Conservation (phyloP, 108 stramenopile species). For the Skeletonema potamos region DNA sequence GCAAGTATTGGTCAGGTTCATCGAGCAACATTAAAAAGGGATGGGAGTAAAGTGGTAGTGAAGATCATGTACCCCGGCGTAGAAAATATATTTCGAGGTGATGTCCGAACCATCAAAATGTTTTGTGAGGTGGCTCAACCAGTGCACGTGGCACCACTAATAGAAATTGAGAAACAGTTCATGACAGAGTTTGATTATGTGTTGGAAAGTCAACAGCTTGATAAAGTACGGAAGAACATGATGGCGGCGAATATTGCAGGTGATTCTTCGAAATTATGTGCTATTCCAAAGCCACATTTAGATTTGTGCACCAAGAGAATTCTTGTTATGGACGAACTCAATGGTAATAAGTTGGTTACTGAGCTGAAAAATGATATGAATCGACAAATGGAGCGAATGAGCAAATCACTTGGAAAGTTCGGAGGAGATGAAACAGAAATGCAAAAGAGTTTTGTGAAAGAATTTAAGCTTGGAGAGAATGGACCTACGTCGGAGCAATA, state of each 20-base stretch:
- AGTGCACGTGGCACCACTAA: constrained; percentile 80
- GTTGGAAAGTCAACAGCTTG: constrained; percentile 67
- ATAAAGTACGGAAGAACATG: constrained; percentile 68
- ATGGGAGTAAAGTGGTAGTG: constrained; percentile 70
- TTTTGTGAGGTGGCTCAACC: constrained; percentile 87
- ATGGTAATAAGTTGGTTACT: constrained; percentile 71
- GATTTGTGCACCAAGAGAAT: constrained; percentile 75
- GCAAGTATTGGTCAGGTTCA: constrained; percentile 90
- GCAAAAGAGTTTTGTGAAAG: constrained; percentile 41
- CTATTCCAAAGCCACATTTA: constrained; percentile 67
- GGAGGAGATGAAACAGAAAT: constrained; percentile 44
- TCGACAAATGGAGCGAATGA: constrained; percentile 47
- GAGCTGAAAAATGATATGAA: constrained; percentile 65
- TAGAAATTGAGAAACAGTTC: constrained; percentile 92
- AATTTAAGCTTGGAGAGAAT: constrained; percentile 48
- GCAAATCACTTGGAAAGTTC: constrained; percentile 50
- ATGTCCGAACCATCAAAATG: constrained; percentile 81
- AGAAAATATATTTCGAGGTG: constrained; percentile 71
- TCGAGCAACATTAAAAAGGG: constrained; percentile 63
- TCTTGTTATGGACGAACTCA: constrained; percentile 83
- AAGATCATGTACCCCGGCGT: constrained; percentile 87
- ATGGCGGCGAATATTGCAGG: constrained; percentile 57
- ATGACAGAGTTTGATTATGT: constrained; percentile 94
- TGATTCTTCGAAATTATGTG: constrained; percentile 37
- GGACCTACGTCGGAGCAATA: constrained; percentile 65